Evolutionary conservation across 2,329 filamentous ascomycete genomes (phyloP).

Genomic region (Grosmannia penicillata): DNA sequence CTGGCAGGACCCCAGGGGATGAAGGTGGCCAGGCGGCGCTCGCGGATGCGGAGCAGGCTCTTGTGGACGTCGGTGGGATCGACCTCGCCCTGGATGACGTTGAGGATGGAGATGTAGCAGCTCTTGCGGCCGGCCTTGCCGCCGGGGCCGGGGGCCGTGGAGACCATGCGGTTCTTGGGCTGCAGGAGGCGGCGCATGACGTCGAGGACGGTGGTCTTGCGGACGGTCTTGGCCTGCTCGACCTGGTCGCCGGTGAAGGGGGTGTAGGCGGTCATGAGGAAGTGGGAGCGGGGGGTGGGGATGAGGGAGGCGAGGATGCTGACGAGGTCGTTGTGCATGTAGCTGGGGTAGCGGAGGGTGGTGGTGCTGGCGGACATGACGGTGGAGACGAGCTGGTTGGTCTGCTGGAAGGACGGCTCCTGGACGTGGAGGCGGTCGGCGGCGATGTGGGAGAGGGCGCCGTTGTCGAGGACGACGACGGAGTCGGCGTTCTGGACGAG

Average conservation of each 20-base stretch:
- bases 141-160: constrained; percentile 58
- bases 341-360: constrained; percentile 89
- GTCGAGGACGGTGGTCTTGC: constrained; percentile 94
- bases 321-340: constrained; percentile 99
- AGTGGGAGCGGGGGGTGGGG: constrained; percentile 91
- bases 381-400: constrained; percentile 90
- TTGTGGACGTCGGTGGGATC: constrained; percentile 98
- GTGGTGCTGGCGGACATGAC: constrained; percentile 99
- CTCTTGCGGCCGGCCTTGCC: constrained; percentile 54
- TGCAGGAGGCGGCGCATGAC: constrained; percentile 93
- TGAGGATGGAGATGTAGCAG: constrained; percentile 97
- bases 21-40: constrained; percentile 85
- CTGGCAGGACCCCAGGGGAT: constrained; percentile 97
- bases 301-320: constrained; percentile 94
- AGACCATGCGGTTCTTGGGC: constrained; percentile 99
- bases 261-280: constrained; percentile 96
- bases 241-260: constrained; percentile 95
- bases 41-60: constrained; percentile 86
- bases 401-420: constrained; percentile 91
- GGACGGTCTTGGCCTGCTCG: constrained; percentile 91
- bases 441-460: constrained; percentile 81
- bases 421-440: constrained; percentile 90
- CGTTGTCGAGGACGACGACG: constrained; percentile 93
- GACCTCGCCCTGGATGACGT: constrained; percentile 97
- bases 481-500: constrained; percentile 94